phyloP scores from a whole-genome alignment of 2,329 filamentous ascomycete species.

The Fusarium praegraminearum region DNA sequence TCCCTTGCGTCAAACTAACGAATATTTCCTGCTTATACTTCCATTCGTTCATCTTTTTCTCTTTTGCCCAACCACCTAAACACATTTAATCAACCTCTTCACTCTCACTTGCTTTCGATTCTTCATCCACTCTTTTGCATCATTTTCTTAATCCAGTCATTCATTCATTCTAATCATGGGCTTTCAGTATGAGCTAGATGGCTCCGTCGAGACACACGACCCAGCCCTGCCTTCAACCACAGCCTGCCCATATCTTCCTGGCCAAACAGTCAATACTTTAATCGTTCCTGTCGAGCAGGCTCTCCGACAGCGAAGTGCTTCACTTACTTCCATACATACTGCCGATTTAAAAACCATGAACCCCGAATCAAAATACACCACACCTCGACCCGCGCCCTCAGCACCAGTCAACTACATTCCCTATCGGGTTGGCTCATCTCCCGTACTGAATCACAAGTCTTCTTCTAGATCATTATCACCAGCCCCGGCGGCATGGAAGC shows the following conservation, averaged over 20 bases:
- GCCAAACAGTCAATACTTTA: slow-evolving; percentile 87
- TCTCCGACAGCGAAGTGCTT: slow-evolving; percentile 71
- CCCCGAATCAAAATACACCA: slow-evolving; percentile 79
- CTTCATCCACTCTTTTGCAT: slow-evolving; percentile 25
- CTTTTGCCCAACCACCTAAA: slow-evolving; percentile 32
- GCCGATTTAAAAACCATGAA: slow-evolving; percentile 79
- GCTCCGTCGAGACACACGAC: slow-evolving; percentile 81
- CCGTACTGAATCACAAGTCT: slow-evolving; percentile 53
- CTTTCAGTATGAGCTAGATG: slow-evolving; percentile 83
- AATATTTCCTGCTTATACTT: slow-evolving; percentile 16
- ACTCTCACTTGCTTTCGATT: slow-evolving; percentile 25
- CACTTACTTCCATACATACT: slow-evolving; percentile 69
- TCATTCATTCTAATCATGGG: slow-evolving; percentile 43
- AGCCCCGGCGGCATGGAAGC: slow-evolving; percentile 61
- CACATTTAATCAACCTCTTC: slow-evolving; percentile 35
- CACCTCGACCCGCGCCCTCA: slow-evolving; percentile 70
- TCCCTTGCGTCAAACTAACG: slow-evolving; percentile 40
- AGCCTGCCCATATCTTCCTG: slow-evolving; percentile 85
- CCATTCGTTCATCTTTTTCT: slow-evolving; percentile 18
- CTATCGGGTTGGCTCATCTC: slow-evolving; percentile 50
- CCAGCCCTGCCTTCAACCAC: slow-evolving; percentile 78
- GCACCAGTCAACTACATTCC: slow-evolving; percentile 32
- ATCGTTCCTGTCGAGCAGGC: slow-evolving; percentile 79
- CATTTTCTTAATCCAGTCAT: slow-evolving; percentile 18
- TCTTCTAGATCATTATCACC: slow-evolving; percentile 63